Evolutionary conservation across 371 early-diverging fungal species (phyloP).

Genomic region (Umbelopsis sp.): DNA sequence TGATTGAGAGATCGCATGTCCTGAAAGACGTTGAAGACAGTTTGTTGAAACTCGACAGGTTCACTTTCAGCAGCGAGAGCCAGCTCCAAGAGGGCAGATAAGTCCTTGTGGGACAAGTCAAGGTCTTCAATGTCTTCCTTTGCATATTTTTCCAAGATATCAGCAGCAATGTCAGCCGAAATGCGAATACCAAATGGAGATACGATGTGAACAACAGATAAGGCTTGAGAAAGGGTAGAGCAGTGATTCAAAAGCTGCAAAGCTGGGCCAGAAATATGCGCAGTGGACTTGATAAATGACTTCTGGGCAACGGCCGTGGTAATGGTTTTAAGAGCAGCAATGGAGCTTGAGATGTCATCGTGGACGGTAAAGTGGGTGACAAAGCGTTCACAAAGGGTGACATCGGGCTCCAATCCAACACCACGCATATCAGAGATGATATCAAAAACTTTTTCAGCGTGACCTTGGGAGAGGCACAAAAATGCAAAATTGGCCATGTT

Average conservation of each 20-base stretch:
- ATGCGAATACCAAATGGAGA: conserved; percentile 6
- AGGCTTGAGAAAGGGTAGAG: conserved; percentile 1
- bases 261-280: neutral
- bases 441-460: conserved; percentile 26
- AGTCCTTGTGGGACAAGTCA: conserved; percentile 7
- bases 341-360: conserved; percentile 29
- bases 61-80: conserved; percentile 11
- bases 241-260: neutral
- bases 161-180: neutral
- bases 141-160: neutral
- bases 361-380: conserved; percentile 27
- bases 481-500: conserved; percentile 53
- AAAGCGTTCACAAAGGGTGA: conserved; percentile 38
- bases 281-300: conserved; percentile 4
- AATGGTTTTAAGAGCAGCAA: conserved; percentile 32
- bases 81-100: conserved; percentile 5
- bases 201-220: neutral
- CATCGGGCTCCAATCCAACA: conserved; percentile 47
- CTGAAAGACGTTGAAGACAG: neutral
- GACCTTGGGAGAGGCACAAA: conserved; percentile 34
- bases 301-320: conserved; percentile 10
- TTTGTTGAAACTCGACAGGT: neutral
- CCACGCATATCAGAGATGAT: conserved; percentile 44
- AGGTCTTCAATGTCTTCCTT: neutral
- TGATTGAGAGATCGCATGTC: conserved; percentile 12